Percentiles rank a stretch among this genome's conserved stretches.
Conservation (phyloP, 768 basidiomycete genomes). For the Suillus subalutaceus region DNA sequence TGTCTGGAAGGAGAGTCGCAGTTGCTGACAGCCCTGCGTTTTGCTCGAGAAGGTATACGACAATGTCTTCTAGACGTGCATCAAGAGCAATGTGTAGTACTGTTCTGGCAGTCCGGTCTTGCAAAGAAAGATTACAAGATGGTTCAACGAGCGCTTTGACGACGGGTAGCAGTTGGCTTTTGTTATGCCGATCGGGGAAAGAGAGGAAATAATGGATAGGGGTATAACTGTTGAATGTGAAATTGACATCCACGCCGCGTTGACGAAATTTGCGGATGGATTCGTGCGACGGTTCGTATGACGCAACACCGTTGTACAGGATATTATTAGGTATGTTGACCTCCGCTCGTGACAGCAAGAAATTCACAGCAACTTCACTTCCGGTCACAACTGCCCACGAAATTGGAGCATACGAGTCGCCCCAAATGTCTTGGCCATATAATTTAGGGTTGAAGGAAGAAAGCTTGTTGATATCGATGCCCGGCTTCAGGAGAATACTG, state of each 20-base stretch:
- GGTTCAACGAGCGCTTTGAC: not conserved
- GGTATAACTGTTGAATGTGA: not conserved
- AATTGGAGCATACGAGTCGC: not conserved
- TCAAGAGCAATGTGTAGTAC: too few species aligned
- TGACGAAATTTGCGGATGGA: not conserved
- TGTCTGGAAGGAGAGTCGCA: not conserved
- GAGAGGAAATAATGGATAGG: too few species aligned
- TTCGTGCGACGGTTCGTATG: not conserved
- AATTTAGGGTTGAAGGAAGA: not conserved
- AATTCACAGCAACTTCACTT: not conserved
- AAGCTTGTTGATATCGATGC: not conserved
- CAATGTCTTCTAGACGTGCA: too few species aligned
- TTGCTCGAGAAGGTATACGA: not conserved
- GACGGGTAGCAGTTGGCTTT: not conserved
- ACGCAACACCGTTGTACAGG: not conserved
- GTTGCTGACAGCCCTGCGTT: not conserved
- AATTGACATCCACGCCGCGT: not conserved
- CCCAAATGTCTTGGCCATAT: not conserved
- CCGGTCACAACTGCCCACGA: conserved; percentile 1
- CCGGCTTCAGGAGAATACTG: not conserved
- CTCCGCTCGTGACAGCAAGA: not conserved
- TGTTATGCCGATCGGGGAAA: too few species aligned
- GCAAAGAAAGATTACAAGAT: too few species aligned
- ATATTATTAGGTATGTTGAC: not conserved
- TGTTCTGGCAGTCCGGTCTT: too few species aligned